Percentiles rank a stretch among this genome's conserved stretches.
phyloP scores from a whole-genome alignment of 2,329 filamentous ascomycete species.

The Myriangium duriaei region DNA sequence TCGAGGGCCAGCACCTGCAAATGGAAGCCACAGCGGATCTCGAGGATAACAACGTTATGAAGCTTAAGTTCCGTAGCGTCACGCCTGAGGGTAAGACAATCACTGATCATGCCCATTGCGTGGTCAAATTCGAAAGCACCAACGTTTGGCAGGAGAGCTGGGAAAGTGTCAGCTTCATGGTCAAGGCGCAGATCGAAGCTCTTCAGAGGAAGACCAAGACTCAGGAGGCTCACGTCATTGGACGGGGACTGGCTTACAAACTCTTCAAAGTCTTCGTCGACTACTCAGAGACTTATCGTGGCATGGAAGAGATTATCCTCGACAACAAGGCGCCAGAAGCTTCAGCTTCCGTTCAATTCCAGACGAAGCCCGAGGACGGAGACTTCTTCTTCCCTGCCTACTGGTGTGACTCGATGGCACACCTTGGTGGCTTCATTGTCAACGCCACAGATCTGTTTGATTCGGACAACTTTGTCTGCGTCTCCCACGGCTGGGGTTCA shows the following conservation, averaged over 20 bases:
- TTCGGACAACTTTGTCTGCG: slow-evolving; percentile 47
- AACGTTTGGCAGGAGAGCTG: slow-evolving; percentile 53
- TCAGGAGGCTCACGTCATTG: slow-evolving; percentile 59
- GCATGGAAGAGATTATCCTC: slow-evolving; percentile 47
- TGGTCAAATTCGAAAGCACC: slow-evolving; percentile 48
- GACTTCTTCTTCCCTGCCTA: slow-evolving; percentile 47
- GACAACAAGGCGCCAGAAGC: slow-evolving; percentile 44
- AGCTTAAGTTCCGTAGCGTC: slow-evolving; percentile 44
- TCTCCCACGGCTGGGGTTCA: slow-evolving; percentile 49
- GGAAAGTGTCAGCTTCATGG: slow-evolving; percentile 50
- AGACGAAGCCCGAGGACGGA: slow-evolving; percentile 40
- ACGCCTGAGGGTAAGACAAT: slow-evolving; percentile 47
- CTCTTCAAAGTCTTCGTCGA: slow-evolving; percentile 48
- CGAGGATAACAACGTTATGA: slow-evolving; percentile 40
- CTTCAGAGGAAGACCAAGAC: slow-evolving; percentile 53
- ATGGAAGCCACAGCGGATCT: slow-evolving; percentile 49
- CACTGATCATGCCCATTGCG: slow-evolving; percentile 49
- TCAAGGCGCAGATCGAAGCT: slow-evolving; percentile 45
- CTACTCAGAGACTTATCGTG: slow-evolving; percentile 44
- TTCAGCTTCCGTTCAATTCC: slow-evolving; percentile 42
- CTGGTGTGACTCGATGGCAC: slow-evolving; percentile 46
- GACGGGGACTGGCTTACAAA: slow-evolving; percentile 68
- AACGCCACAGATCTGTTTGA: slow-evolving; percentile 47
- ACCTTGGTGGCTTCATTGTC: slow-evolving; percentile 48
- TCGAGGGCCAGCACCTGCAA: slow-evolving; percentile 46